Base-by-base conservation (phyloP, 1,139 yeast genomes). In the Kazachstania sp. region DNA sequence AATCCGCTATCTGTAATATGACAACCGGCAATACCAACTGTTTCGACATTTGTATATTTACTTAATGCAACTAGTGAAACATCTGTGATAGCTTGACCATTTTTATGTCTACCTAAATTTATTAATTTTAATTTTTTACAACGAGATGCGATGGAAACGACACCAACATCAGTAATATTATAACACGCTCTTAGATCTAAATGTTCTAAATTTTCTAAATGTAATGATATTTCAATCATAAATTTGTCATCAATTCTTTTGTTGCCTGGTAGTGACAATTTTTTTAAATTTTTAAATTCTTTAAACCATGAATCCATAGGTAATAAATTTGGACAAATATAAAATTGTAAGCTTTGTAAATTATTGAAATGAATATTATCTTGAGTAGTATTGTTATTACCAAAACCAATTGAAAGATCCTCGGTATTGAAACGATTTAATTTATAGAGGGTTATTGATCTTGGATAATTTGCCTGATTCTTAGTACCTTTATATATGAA, bases 1-100 rank as follows among this genome's bases (percentile, higher is more conserved):
- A 90, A 68, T 6, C 84, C 72, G 42, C 79, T 73, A 67, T 90
- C 96, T 18, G 85, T 78, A 28, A 90, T 74, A 47, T 77, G 72
- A 63, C 96, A 86, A 7, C 97, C 97, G 0, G 97, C 96, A 15
- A 87, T 68, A 0, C 97, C 97, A 43, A 90, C 71, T 0, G 97
- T 88, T 43, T 71, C 71, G 39, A 88, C 68, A 13, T 71, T 63
- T 2, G 78, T 73, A 56, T 77, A 77, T 39, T 71, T 71, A 6
- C 81, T 77, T 31, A 90, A 67, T 20, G 75, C 73, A 16, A 77
- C 69, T 37, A 88, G 66, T 13, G 94, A 78, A 39, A 75, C 70
- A 68, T 87, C 94, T 3, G 95, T 83, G 41, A 90, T 78, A 37
- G 76, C 65, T 43, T 78, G 75, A 15, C 94, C 87, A 49, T 75